These are phyloP conservation scores for Arthroderma sp. DNA, from an alignment of 2,329 filamentous ascomycete genomes.

Conservation along the genomic window DNA sequence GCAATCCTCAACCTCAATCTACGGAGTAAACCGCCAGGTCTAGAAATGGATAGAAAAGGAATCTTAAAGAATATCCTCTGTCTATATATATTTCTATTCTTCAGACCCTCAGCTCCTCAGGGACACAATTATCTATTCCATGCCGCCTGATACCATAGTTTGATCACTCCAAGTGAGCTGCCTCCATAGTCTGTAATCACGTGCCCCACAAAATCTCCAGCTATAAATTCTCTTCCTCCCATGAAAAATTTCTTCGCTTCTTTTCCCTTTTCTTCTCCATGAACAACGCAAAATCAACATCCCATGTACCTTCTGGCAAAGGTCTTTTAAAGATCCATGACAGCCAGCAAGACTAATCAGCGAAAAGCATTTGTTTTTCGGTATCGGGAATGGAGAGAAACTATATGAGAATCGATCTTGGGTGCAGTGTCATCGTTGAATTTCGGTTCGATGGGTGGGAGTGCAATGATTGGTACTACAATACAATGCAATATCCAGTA, in stretches of 20 bases:
- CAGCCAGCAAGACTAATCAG: conserved; percentile 38
- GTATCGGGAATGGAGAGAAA: conserved; percentile 19
- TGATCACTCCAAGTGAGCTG: too few species aligned
- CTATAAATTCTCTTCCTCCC: not conserved
- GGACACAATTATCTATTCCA: too few species aligned
- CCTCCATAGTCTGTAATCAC: too few species aligned
- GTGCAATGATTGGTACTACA: conserved; percentile 49
- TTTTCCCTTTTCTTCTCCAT: conserved; percentile 29
- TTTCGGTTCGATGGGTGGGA: conserved; percentile 35
- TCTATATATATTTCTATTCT: too few species aligned
- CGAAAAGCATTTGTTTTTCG: conserved; percentile 13
- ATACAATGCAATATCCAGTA: not conserved
- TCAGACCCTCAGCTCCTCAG: too few species aligned
- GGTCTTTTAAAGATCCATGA: conserved; percentile 37
- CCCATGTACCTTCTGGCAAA: conserved; percentile 44
- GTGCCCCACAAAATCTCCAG: too few species aligned
- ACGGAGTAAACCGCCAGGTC: too few species aligned
- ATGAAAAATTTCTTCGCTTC: conserved; percentile 14
- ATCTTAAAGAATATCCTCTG: too few species aligned
- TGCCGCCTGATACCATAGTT: too few species aligned
- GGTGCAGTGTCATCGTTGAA: conserved; percentile 41
- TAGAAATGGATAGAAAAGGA: too few species aligned
- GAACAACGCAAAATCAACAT: conserved; percentile 47
- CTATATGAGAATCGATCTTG: conserved; percentile 34
- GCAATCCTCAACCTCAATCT: too few species aligned